Conservation (phyloP, 2,329 filamentous ascomycete species). For the Hirsutella minnesotensis region DNA sequence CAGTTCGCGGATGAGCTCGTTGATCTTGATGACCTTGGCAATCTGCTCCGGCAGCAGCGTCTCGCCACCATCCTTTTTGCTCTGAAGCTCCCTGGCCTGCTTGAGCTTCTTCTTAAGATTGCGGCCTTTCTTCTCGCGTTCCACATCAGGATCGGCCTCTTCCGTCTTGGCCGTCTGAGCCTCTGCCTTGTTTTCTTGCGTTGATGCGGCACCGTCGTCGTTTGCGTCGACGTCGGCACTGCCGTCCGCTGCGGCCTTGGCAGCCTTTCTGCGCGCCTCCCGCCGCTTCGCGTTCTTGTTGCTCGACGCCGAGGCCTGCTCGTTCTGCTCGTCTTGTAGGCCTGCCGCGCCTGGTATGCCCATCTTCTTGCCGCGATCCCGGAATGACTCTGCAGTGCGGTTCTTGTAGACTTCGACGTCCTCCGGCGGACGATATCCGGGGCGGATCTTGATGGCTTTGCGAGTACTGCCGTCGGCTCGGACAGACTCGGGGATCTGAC, state of each 20-base stretch:
- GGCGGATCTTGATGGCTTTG: conserved; percentile 86
- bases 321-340: conserved; percentile 30
- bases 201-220: conserved; percentile 33
- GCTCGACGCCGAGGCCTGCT: conserved; percentile 48
- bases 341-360: conserved; percentile 62
- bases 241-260: conserved; percentile 45
- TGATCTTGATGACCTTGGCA: conserved; percentile 95
- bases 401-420: conserved; percentile 96
- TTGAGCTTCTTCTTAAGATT: conserved; percentile 90
- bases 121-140: conserved; percentile 85
- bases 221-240: no score
- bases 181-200: conserved; percentile 11
- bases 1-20: conserved; percentile 80
- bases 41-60: conserved; percentile 84
- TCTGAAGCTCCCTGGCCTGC: conserved; percentile 80
- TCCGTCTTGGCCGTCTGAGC: conserved; percentile 20
- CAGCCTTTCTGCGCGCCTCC: conserved; percentile 40
- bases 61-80: conserved; percentile 82
- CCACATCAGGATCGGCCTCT: conserved; percentile 54
- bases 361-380: conserved; percentile 53
- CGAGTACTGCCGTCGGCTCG: conserved; percentile 84
- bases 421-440: conserved; percentile 87
- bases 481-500: conserved; percentile 78
- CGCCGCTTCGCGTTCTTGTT: conserved; percentile 80
- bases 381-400: conserved; percentile 74